Evolutionary conservation across 2,329 filamentous ascomycete species (phyloP), one percentile per base, ranked within the genome.

Genomic region (Apiospora pterosperma): DNA sequence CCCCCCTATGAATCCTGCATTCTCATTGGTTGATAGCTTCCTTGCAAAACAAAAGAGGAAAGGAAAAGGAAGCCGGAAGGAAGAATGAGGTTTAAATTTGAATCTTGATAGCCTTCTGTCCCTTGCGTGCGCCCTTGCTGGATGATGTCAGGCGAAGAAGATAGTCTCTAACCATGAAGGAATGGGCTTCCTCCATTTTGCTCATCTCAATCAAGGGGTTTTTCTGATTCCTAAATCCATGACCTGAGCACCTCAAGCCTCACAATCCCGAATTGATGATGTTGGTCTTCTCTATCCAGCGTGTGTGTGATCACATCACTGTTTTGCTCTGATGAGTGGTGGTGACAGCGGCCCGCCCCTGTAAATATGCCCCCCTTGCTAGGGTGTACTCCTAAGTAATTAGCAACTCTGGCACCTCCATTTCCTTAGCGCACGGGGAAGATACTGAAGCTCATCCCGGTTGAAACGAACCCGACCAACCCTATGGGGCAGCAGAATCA

Each of bases 31-130:
- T 11, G 21, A 28, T 4, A 23, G 14, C 59, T 28, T 31, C 36
- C 4, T 12, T 25, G 21, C 36, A 61, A 41, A 61, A 41, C 59
- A 41, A 61, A 61, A 61, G 21, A 61, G 59, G 59, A 61, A 61
- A 61, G 25, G 59, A 61, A 61, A 41, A 61, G 41, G 59, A 61
- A 61, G 48, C 25, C 48, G 34, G 28, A 5, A n/a, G 23, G 25
- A 28, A 34, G 28, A 41, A 34, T 28, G 48, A 34, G 6, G 25
- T 19, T 52, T 25, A 34, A 55, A 34, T 12, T 21, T 5, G 28
- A 55, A 10, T 34, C 48, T n/a, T n/a, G 48, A 55, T 19, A 55
- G 42, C 42, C 12, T 23, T 48, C 14, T 7, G 12, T 8, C 42
- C 48, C 48, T 55, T 55, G 48, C 48, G 48, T 19, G 48, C 48